phyloP scores from a whole-genome alignment of 768 basidiomycete species.

The Pleurotus ostreatus region DNA sequence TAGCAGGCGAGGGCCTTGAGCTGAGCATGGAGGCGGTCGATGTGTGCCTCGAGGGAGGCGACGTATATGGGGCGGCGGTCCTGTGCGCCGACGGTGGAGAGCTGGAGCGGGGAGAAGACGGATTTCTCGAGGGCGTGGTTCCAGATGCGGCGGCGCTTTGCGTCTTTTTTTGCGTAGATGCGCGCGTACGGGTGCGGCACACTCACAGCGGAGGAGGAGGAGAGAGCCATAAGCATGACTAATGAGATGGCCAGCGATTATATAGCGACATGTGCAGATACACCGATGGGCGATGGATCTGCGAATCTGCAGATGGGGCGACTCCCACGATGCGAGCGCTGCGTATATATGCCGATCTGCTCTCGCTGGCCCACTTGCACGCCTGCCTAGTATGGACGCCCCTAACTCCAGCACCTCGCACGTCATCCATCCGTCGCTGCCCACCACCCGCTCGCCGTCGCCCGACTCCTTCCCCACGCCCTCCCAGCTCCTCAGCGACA shows the following conservation, averaged over 20 bases:
- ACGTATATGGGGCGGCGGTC: slow-evolving; percentile 67
- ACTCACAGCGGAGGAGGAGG: not conserved
- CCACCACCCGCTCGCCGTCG: slow-evolving; percentile 1
- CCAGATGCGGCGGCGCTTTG: slow-evolving; percentile 74
- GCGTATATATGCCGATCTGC: no score
- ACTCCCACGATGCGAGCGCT: not conserved
- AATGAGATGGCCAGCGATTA: no score
- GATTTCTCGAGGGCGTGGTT: slow-evolving; percentile 73
- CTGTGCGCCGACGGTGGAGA: slow-evolving; percentile 72
- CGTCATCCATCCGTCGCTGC: not conserved
- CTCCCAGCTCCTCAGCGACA: slow-evolving; percentile 55
- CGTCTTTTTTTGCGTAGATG: slow-evolving; percentile 59
- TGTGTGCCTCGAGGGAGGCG: slow-evolving; percentile 68
- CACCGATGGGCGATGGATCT: not conserved
- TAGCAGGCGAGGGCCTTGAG: slow-evolving; percentile 50
- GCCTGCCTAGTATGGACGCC: no score
- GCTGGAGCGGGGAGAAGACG: slow-evolving; percentile 61
- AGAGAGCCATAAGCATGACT: no score
- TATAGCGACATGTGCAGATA: no score
- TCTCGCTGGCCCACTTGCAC: no score
- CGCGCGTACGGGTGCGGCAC: slow-evolving; percentile 69
- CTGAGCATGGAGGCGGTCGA: slow-evolving; percentile 63
- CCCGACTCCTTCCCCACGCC: slow-evolving; percentile 60
- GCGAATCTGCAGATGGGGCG: no score
- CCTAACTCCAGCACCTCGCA: not conserved